Base-by-base conservation (phyloP, 2,329 filamentous ascomycete species). In the Helotiales sp. region DNA sequence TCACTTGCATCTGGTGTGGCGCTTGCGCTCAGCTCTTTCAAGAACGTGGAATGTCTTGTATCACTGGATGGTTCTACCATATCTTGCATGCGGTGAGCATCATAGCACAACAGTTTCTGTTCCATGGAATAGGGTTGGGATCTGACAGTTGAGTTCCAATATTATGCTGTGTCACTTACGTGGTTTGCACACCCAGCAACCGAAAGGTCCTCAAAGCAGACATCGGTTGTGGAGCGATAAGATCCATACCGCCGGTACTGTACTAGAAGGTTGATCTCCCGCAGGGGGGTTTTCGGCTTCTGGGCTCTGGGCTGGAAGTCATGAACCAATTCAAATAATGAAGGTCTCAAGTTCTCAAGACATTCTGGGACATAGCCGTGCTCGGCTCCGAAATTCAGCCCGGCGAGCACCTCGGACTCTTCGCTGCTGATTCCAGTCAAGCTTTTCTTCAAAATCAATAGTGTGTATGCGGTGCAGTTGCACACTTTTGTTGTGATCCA, bases 381-480 rank as follows among this genome's bases (percentile, higher is more conserved):
- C 49, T 52, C 26, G 49, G 26, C n/a, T 52, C 26, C 49, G 13
- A 15, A 52, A 26, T 17, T 28, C 13, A n/a, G n/a, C 13, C 49
- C 15, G 13, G 26, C 5, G 28, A 26, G 11, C 49, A 1, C 13
- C 13, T 45, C 40, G 40, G n/a, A n/a, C n/a, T 45, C 40, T 45
- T n/a, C 40, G 8, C n/a, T 20, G 20, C 37, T 13, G 49, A 17
- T 11, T 15, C 24, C 15, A 7, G 49, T 13, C 7, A 52, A 52
- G 49, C 49, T 52, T 50, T 49, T 22, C n/a, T 28, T 50, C 47
- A 50, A 50, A 50, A 28, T 50, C 49, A 7, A 52, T 52, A 52
- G 49, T 52, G 17, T 45, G 49, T 52, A n/a, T n/a, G n/a, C 49
- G 28, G 49, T 52, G 49, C 49, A 52, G 26, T 50, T 52, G 49